Percentiles rank a stretch among this genome's conserved stretches.
These are phyloP conservation scores for Yamadazyma olivae DNA, from an alignment of 805 yeast genomes.

Conservation along the genomic window DNA sequence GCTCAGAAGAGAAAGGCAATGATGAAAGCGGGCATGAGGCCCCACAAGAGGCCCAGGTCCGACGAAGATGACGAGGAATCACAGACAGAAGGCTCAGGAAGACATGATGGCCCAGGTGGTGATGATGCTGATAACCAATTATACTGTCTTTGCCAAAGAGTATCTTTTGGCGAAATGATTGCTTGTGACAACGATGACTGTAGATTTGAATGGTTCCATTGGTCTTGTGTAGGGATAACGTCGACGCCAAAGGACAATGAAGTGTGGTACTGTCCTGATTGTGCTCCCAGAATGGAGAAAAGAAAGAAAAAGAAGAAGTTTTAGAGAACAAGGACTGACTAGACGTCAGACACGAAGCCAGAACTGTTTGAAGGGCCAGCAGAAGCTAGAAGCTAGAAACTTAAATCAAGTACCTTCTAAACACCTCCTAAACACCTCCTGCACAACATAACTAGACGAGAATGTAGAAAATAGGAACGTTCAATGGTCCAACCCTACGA, in stretches of 20 bases:
- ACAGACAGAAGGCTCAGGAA: conserved; percentile 13
- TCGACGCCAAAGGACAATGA: conserved; percentile 83
- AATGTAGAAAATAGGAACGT: no score
- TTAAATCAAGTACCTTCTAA: no score
- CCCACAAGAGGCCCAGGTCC: conserved; percentile 18
- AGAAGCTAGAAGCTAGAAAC: no score
- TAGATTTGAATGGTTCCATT: conserved; percentile 93
- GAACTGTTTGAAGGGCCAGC: no score
- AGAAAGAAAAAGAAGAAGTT: conserved; percentile 39
- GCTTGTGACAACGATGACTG: conserved; percentile 94
- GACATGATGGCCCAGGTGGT: conserved; percentile 24
- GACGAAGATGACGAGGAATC: conserved; percentile 18
- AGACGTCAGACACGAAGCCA: no score
- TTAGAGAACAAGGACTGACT: no score
- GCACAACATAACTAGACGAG: no score
- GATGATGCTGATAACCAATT: conserved; percentile 45
- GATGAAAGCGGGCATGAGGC: conserved; percentile 16
- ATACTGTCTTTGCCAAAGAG: conserved; percentile 93
- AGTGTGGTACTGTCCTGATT: conserved; percentile 88
- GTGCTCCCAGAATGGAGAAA: conserved; percentile 51
- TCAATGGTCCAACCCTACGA: no score
- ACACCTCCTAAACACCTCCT: no score
- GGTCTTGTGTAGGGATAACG: conserved; percentile 86
- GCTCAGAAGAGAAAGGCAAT: conserved; percentile 25
- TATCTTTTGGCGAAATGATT: conserved; percentile 95